These are phyloP conservation scores for Erodium chrysanthum DNA, from an alignment of 441 rosid species.

Conservation along the genomic window DNA sequence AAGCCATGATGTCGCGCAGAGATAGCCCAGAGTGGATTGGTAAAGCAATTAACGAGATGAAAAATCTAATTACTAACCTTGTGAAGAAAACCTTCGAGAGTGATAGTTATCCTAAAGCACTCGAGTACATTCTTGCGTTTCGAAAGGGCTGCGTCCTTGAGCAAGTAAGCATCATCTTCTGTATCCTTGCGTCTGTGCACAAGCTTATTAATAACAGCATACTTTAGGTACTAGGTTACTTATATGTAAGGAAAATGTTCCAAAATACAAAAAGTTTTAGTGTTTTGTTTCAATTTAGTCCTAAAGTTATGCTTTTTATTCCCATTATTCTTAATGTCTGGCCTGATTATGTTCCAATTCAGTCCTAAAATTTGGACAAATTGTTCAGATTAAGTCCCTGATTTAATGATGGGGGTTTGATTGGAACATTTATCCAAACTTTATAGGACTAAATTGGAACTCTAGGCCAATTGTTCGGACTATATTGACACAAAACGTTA, in stretches of 20 bases:
- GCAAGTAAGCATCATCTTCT: slow-evolving; percentile 40
- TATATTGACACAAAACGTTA: neutral
- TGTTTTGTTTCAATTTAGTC: neutral
- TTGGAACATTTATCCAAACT: neutral
- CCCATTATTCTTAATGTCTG: neutral
- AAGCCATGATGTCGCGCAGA: slow-evolving; percentile 70
- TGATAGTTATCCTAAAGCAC: slow-evolving; percentile 33
- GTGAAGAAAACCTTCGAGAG: slow-evolving; percentile 32
- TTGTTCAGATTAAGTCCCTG: neutral
- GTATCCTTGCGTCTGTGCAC: slow-evolving; percentile 8
- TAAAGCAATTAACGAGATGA: slow-evolving; percentile 61
- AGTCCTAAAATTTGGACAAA: neutral
- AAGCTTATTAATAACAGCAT: neutral
- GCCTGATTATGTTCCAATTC: neutral
- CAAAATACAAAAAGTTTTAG: neutral
- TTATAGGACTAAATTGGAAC: neutral
- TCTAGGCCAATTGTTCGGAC: neutral
- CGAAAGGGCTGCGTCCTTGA: slow-evolving; percentile 80
- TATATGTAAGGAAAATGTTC: neutral
- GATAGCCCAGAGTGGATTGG: slow-evolving; percentile 53
- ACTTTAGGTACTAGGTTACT: neutral
- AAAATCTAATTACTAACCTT: slow-evolving; percentile 37
- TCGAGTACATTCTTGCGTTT: slow-evolving; percentile 55
- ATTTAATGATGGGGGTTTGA: no score
- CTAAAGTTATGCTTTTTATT: neutral